Percentiles rank a stretch among this genome's conserved stretches.
Conservation (phyloP, 176 grass and related monocot genomes). For the Microstegium vimineum region DNA sequence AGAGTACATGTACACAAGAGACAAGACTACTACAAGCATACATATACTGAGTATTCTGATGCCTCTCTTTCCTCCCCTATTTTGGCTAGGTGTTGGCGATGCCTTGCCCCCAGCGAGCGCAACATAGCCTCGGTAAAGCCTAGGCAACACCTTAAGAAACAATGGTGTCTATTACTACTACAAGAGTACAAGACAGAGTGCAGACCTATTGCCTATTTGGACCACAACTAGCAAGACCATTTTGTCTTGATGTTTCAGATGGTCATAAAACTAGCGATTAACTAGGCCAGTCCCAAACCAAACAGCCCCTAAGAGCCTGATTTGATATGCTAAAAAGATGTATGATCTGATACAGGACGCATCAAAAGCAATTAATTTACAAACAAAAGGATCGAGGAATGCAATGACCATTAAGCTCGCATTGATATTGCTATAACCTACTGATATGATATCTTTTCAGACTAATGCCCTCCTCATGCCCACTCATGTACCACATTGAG, state of each 20-base stretch:
- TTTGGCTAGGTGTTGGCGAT: neutral
- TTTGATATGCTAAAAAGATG: neutral
- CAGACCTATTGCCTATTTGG: neutral
- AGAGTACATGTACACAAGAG: neutral
- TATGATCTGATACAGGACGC: neutral
- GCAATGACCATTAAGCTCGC: neutral
- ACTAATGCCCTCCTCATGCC: neutral
- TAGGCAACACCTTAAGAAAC: neutral
- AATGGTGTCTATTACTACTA: neutral
- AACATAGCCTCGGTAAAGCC: neutral
- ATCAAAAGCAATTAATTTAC: neutral
- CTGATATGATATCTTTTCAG: neutral
- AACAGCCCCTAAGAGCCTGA: no score
- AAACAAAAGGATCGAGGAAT: neutral
- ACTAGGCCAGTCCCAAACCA: no score
- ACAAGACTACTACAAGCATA: no score
- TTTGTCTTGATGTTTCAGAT: neutral
- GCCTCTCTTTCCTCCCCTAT: neutral
- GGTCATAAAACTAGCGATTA: neutral
- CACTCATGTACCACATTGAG: neutral
- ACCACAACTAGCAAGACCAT: neutral
- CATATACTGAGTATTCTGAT: neutral
- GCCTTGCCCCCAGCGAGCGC: neutral
- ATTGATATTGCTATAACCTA: neutral
- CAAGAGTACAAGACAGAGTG: neutral